Evolutionary conservation across 2,329 filamentous ascomycete genomes (phyloP).

Genomic region (Trichophyton benhamiae): DNA sequence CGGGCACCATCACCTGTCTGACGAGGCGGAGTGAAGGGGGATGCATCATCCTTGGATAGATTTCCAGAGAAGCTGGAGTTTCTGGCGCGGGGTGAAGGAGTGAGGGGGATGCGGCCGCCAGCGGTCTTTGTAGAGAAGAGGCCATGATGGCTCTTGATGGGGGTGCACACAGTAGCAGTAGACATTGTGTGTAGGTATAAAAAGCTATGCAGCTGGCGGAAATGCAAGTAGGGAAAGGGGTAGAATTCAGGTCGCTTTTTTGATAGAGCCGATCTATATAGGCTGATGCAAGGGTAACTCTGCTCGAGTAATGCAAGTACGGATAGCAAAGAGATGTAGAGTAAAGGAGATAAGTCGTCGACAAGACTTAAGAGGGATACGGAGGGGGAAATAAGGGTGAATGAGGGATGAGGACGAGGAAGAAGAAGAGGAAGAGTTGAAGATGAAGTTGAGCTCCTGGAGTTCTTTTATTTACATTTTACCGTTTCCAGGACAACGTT

Average conservation of each 20-base stretch:
- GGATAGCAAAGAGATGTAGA: conserved; percentile 1
- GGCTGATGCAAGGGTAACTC: conserved; percentile 15
- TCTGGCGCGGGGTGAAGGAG: conserved; percentile 68
- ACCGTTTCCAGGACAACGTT: conserved; percentile 31
- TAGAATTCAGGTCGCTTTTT: conserved; percentile 8
- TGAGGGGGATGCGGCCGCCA: conserved; percentile 87
- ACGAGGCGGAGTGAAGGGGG: conserved; percentile 65
- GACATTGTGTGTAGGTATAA: conserved; percentile 53
- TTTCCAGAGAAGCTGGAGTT: conserved; percentile 35
- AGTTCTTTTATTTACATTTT: conserved; percentile 19
- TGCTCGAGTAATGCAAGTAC: conserved; percentile 20
- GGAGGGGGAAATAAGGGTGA: conserved; percentile 20
- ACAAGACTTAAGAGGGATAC: conserved; percentile 17
- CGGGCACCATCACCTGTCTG: conserved; percentile 43
- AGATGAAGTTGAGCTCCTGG: background rate
- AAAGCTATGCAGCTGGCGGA: background rate
- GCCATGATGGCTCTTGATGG: conserved; percentile 86
- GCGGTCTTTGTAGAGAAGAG: conserved; percentile 87
- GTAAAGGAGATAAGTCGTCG: background rate
- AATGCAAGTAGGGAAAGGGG: conserved; percentile 13
- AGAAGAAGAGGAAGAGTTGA: conserved; percentile 14
- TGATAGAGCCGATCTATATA: conserved; percentile 26
- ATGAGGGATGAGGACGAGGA: conserved; percentile 18
- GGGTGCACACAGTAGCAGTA: conserved; percentile 69
- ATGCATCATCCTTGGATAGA: conserved; percentile 47